Percentiles rank a stretch among this genome's conserved stretches.
Evolutionary conservation across 176 grass and related monocot species (phyloP).

Genomic region (Triticum urartu): DNA sequence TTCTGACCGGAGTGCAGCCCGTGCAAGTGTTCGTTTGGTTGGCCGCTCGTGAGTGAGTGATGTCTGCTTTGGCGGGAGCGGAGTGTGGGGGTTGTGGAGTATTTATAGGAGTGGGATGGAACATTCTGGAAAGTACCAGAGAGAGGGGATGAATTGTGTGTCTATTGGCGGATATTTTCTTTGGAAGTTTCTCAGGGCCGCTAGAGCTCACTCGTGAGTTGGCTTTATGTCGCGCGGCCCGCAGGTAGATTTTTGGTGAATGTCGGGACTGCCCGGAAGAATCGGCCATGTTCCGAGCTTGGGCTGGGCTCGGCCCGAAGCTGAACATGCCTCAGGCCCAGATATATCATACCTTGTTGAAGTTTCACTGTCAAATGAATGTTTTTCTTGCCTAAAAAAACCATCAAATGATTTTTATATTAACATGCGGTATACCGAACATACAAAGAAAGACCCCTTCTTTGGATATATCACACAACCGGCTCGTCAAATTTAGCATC

Average conservation of each 20-base stretch:
- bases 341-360: too few species aligned
- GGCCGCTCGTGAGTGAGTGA: neutral
- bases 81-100: neutral
- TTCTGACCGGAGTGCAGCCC: neutral
- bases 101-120: constrained; percentile 9
- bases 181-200: constrained; percentile 23
- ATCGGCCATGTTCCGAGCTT: neutral
- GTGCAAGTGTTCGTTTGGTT: neutral
- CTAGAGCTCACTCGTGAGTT: constrained; percentile 33
- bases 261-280: neutral
- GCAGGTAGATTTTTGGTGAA: neutral
- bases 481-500: too few species aligned
- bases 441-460: too few species aligned
- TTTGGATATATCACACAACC: too few species aligned
- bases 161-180: neutral
- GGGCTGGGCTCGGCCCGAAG: neutral
- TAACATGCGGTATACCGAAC: too few species aligned
- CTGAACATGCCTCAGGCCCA: too few species aligned
- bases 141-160: neutral
- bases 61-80: constrained; percentile 26
- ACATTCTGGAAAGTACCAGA: constrained; percentile 50
- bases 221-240: neutral
- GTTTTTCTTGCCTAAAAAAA: too few species aligned
- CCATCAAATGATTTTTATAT: too few species aligned
- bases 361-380: too few species aligned